Percentiles rank a stretch among this genome's conserved stretches.
These are phyloP conservation scores for Periglandula ipomoeae DNA, from an alignment of 2,329 filamentous ascomycete genomes.

Conservation along the genomic window DNA sequence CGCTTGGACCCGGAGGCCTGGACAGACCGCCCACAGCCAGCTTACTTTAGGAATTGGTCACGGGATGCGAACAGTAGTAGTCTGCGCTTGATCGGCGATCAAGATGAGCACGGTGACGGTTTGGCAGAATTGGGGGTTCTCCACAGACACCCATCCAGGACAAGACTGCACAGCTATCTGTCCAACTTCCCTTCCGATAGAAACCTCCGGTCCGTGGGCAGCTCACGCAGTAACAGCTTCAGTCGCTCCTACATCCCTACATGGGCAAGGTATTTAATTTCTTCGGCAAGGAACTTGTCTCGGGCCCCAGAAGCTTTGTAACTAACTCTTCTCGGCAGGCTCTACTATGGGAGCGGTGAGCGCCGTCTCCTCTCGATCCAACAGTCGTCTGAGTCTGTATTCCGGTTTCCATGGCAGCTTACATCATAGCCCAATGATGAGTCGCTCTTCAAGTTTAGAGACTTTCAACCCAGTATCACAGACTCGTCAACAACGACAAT, in stretches of 20 bases:
- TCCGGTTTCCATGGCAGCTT: conserved; percentile 41
- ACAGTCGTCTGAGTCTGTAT: conserved; percentile 35
- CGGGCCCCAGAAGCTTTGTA: background rate
- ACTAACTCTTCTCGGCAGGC: conserved; percentile 24
- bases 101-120: conserved; percentile 56
- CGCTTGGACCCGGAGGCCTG: background rate
- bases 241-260: conserved; percentile 36
- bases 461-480: conserved; percentile 6
- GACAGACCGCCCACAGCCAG: conserved; percentile 39
- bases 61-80: conserved; percentile 26
- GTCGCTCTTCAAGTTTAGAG: conserved; percentile 41
- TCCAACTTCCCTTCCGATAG: conserved; percentile 40
- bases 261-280: conserved; percentile 40
- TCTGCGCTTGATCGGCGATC: conserved; percentile 41
- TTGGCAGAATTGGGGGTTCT: conserved; percentile 49
- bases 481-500: conserved; percentile 35
- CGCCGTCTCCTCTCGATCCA: conserved; percentile 39
- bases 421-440: conserved; percentile 34
- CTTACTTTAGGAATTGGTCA: conserved; percentile 29
- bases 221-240: conserved; percentile 38
- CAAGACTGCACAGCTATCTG: conserved; percentile 42
- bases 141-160: conserved; percentile 43
- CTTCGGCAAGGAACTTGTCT: conserved; percentile 8
- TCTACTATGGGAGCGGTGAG: conserved; percentile 65
- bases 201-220: conserved; percentile 42